Percentiles rank a stretch among this genome's conserved stretches.
Conservation (phyloP, 805 yeast genomes). For the Nakazawaea laoshanensis region DNA sequence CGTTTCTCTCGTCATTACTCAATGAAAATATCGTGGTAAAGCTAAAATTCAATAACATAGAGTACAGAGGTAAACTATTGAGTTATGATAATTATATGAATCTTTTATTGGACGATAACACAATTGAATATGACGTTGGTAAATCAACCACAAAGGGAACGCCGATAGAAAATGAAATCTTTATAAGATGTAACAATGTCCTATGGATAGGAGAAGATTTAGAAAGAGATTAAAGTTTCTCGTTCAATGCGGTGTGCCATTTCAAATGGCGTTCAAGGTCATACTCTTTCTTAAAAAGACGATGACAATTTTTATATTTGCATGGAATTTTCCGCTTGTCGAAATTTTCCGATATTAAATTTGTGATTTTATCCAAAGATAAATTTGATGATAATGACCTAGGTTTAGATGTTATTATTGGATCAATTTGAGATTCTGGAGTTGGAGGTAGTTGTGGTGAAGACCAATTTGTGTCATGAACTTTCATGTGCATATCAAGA, state of each 20-base stretch:
- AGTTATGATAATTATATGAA: conserved; percentile 94
- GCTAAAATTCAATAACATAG: conserved; percentile 85
- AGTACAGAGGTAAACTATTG: conserved; percentile 69
- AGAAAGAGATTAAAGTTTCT: conserved; percentile 9
- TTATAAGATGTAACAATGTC: conserved; percentile 88
- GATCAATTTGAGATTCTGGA: no score
- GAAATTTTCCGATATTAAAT: conserved; percentile 28
- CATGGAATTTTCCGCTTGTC: conserved; percentile 31
- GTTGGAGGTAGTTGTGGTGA: no score
- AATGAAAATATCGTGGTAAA: conserved; percentile 66
- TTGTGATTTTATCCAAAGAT: conserved; percentile 17
- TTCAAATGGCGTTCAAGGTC: conserved; percentile 41
- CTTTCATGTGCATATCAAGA: conserved; percentile 61
- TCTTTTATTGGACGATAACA: conserved; percentile 55
- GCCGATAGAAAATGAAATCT: conserved; percentile 43
- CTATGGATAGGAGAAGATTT: conserved; percentile 53
- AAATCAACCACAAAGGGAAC: conserved; percentile 30
- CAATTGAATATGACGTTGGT: conserved; percentile 38
- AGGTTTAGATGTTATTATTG: no score
- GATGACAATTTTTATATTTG: conserved; percentile 39
- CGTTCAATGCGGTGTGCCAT: conserved; percentile 36
- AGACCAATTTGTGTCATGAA: conserved; percentile 51
- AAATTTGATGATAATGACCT: no score
- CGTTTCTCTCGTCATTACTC: conserved; percentile 74
- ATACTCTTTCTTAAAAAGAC: conserved; percentile 41